Evolutionary conservation across 768 basidiomycete species (phyloP).

Genomic region (Kwoniella sp.): DNA sequence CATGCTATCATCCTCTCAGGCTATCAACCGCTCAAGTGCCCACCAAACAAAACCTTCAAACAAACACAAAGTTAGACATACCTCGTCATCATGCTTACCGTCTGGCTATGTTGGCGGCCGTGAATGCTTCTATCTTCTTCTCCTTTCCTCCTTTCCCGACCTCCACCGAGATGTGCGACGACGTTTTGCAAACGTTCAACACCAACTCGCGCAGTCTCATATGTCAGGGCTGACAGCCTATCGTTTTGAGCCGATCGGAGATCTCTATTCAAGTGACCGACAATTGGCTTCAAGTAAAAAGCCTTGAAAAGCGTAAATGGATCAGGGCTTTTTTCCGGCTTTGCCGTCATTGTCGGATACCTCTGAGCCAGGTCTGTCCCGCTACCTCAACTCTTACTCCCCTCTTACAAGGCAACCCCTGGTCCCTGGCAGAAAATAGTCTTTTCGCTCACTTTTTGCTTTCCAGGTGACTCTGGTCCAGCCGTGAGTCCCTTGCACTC

Average conservation of each 20-base stretch:
- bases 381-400: neutral
- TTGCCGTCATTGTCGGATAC: slow-evolving; percentile 1
- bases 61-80: too few species aligned
- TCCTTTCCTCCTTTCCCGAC: too few species aligned
- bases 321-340: neutral
- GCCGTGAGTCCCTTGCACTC: too few species aligned
- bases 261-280: neutral
- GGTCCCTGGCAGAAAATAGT: neutral
- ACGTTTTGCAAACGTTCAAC: too few species aligned
- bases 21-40: too few species aligned
- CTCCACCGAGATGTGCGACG: too few species aligned
- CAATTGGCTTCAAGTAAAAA: neutral
- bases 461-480: too few species aligned
- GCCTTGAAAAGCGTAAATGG: slow-evolving; percentile 6
- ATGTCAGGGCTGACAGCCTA: too few species aligned
- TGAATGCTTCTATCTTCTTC: neutral
- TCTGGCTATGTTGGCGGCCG: neutral
- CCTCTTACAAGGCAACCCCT: neutral
- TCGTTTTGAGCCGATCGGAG: neutral
- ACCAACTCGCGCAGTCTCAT: too few species aligned
- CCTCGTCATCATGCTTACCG: neutral
- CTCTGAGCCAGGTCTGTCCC: neutral
- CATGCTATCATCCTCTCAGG: too few species aligned
- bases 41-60: too few species aligned
- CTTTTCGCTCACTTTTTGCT: too few species aligned